A percentile compares a stretch with the other conserved stretches of the same genome.
phyloP scores from a whole-genome alignment of 352 stramenopile species.

The Pythium insidiosum region DNA sequence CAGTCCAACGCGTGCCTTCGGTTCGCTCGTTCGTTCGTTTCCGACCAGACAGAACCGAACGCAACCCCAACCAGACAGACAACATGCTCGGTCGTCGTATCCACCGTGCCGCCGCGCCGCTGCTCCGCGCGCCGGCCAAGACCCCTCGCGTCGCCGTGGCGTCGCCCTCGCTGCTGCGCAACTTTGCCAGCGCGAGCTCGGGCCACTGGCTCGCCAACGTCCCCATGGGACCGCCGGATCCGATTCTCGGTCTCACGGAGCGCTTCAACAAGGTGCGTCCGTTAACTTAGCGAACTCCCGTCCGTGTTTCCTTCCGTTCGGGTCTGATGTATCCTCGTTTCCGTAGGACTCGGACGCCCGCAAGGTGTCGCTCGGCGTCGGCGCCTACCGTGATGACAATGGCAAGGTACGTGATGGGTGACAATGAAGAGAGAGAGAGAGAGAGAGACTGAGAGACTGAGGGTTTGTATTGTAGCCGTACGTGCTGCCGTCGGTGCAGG shows the following conservation, averaged over 20 bases:
- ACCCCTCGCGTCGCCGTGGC: conserved; percentile 12
- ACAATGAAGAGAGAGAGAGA: no score
- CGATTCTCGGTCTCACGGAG: conserved; percentile 95
- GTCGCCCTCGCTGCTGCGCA: conserved; percentile 18
- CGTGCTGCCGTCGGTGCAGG: conserved; percentile 94
- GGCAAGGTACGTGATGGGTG: conserved; percentile 66
- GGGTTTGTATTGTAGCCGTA: conserved; percentile 72
- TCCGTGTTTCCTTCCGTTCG: no score
- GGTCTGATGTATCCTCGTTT: no score
- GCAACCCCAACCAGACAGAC: no score
- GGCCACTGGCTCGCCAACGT: conserved; percentile 72
- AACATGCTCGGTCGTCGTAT: conserved; percentile 3
- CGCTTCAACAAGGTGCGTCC: conserved; percentile 81
- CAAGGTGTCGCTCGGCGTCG: conserved; percentile 98
- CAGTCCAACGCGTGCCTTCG: conserved; percentile 6
- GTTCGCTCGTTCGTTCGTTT: no score
- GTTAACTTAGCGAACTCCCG: no score
- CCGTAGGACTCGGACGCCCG: conserved; percentile 86
- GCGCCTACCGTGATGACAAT: conserved; percentile 95
- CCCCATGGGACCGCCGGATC: conserved; percentile 93
- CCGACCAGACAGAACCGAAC: no score
- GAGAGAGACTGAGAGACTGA: conserved; percentile 1
- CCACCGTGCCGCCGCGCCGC: conserved; percentile 7
- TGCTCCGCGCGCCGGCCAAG: conserved; percentile 5
- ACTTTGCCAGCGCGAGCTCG: conserved; percentile 33